Evolutionary conservation across 129 eudicot genomes (phyloP), one percentile per base, ranked within the genome.

Genomic region (Flaveria linearis): DNA sequence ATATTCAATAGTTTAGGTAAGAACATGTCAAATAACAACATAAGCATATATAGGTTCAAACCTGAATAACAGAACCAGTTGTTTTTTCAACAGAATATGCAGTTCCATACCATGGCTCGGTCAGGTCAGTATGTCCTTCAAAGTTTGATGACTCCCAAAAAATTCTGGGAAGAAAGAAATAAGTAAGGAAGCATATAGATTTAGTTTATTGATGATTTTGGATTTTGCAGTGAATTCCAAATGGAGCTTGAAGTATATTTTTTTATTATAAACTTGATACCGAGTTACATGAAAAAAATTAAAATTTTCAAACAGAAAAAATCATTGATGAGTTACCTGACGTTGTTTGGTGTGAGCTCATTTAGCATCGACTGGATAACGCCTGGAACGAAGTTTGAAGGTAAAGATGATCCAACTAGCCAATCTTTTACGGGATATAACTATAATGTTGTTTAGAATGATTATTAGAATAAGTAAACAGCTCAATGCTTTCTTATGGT

Each of bases 81-180:
- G 89, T 78, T 82, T 84, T 90, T 78, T 91, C 97, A 42, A 88
- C 76, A 74, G 97, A 87, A 85, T 86, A 94, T 53, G 86, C 91
- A 69, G 96, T 91, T 82, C 99, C 97, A 83, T 94, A 94, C 99
- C 99, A 94, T 33, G 99, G 99, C 83, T 94, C 99, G 6, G 68
- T 82, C 75, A 55, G 80, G 80, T 83, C 79, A 25, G 93, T 84
- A 15, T 82, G 86, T 39, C 99, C 99, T 68, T 94, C 90, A 76
- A 94, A 94, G 43, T 87, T 91, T 77, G 89, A 84, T 18, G 99
- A 94, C 80, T 89, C 91, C 99, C 99, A 94, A 78, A 91, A 91
- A 20, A 94, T 87, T 86, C 99, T 94, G 89, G 23, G 16, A 71
- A 58, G 77, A 76, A 64, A 66, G 60, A 28, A 66, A 76, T 63